phyloP scores from a whole-genome alignment of 192 early-diverging fungal species.

The Kappamyces sp. region DNA sequence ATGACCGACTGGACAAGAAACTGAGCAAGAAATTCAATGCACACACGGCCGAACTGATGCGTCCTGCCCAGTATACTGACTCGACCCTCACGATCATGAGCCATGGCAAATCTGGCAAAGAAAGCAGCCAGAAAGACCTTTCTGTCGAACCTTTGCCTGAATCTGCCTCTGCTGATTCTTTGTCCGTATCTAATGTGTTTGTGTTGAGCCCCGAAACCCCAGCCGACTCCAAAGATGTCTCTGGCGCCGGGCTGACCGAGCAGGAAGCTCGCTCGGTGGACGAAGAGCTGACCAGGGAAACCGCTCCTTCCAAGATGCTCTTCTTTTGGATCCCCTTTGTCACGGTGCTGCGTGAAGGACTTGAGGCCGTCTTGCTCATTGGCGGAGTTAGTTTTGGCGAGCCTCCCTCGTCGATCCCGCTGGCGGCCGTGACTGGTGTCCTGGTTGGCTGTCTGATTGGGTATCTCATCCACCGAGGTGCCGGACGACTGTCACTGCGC shows the following conservation, averaged over 20 bases:
- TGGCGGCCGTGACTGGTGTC: conserved; percentile 70
- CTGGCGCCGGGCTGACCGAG: not conserved
- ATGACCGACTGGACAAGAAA: conserved; percentile 71
- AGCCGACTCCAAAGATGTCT: not conserved
- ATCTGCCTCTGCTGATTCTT: not conserved
- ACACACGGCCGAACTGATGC: conserved; percentile 8
- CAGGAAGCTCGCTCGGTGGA: too few relatives aligned
- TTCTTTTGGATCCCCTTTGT: conserved; percentile 81
- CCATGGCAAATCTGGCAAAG: not conserved
- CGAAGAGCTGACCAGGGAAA: too few relatives aligned
- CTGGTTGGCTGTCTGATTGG: conserved; percentile 64
- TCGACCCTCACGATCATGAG: not conserved
- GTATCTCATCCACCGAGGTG: conserved; percentile 65
- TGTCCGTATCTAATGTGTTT: not conserved
- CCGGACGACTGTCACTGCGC: conserved; percentile 60
- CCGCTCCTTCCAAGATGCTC: too few relatives aligned
- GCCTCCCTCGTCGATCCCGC: conserved; percentile 64
- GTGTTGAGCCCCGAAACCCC: not conserved
- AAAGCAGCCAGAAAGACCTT: not conserved
- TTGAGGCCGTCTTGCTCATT: conserved; percentile 87
- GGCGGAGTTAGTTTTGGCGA: conserved; percentile 70
- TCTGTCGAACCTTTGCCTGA: not conserved
- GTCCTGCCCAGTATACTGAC: too few relatives aligned
- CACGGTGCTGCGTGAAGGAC: conserved; percentile 78
- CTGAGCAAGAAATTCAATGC: conserved; percentile 41